Evolutionary conservation across 257 asterid genomes (phyloP), one percentile per base, ranked within the genome.

Genomic region (Verbena officinalis): DNA sequence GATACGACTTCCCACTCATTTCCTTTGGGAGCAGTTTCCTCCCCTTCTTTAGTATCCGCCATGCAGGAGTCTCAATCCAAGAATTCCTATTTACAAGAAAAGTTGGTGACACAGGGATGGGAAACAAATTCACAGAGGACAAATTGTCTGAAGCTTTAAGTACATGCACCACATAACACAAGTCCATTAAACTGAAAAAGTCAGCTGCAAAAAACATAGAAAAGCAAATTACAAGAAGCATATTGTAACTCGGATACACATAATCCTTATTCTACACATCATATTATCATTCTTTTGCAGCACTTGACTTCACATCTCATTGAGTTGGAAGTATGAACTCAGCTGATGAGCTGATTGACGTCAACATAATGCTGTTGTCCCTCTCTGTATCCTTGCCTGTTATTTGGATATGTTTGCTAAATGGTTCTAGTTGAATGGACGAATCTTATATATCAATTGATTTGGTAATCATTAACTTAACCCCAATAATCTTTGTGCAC

Each of bases 1-100:
- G 89, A 71, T 59, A 86, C 89, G 43, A 81, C 95, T 73, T 86
- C 95, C 95, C 95, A 86, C 40, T 84, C 91, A 66, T 77, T 81
- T 74, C 82, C 90, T 55, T 84, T 88, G 14, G 88, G 50, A 60
- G 69, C 76, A 57, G 75, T 60, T 53, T 77, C 86, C 68, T 66
- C 72, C 7, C 63, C 76, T 15, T 63, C 80, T 76, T 75, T 78
- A 24, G 58, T 77, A 73, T 78, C 77, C 3, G 81, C 75, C 90
- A 84, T 84, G 56, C 63, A 30, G 27, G 16, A 48, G 60, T 44
- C 46, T 45, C 40, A 42, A 66, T 11, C 43, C 12, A 33, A 67
- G 13, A 54, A 55, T 67, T 54, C 58, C 24, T 33, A 72, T 43
- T 70, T 27, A 12, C 15, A 40, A 51, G 17, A 17, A 59, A 50